Evolutionary conservation across 1,284 basidiomycete species (phyloP).

Genomic region (Porogramme epimiltina): DNA sequence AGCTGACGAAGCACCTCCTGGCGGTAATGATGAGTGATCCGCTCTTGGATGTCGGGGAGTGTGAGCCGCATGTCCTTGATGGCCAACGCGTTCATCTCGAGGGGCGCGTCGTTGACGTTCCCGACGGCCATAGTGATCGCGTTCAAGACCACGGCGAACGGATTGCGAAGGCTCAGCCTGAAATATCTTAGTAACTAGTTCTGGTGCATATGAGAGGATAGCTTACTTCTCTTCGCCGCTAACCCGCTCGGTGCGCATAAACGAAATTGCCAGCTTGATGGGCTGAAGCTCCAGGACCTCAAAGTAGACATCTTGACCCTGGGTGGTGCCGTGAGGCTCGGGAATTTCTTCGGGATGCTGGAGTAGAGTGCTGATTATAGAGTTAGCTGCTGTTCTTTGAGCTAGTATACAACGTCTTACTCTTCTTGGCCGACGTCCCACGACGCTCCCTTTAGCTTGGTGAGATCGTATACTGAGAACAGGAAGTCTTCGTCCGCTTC

Average conservation of each 20-base stretch:
- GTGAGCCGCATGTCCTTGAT: slow-evolving; percentile 95
- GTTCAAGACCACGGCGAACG: slow-evolving; percentile 92
- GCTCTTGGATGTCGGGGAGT: slow-evolving; percentile 80
- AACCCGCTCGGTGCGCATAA: slow-evolving; percentile 95
- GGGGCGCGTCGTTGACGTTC: slow-evolving; percentile 96
- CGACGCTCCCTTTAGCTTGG: slow-evolving; percentile 87
- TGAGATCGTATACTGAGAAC: slow-evolving; percentile 91
- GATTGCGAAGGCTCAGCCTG: slow-evolving; percentile 86
- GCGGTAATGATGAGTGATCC: slow-evolving; percentile 92
- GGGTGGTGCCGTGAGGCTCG: slow-evolving; percentile 71
- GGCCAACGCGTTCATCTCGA: slow-evolving; percentile 92
- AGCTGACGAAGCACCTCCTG: slow-evolving; percentile 94
- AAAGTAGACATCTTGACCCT: slow-evolving; percentile 88
- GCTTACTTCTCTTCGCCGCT: slow-evolving; percentile 91
- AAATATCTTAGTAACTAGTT: neutral
- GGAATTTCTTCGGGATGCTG: slow-evolving; percentile 76
- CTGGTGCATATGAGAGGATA: slow-evolving; percentile 2
- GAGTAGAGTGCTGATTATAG: slow-evolving; percentile 68
- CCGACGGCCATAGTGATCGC: slow-evolving; percentile 97
- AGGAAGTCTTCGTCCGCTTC: slow-evolving; percentile 98
- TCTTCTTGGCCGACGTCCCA: slow-evolving; percentile 82
- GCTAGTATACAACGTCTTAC: slow-evolving; percentile 45
- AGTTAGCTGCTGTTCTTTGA: neutral
- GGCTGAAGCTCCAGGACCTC: slow-evolving; percentile 98
- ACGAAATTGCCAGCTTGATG: slow-evolving; percentile 90